Evolutionary conservation across 352 stramenopile genomes (phyloP).

Genomic region (Globisporangium cylindrosporum): DNA sequence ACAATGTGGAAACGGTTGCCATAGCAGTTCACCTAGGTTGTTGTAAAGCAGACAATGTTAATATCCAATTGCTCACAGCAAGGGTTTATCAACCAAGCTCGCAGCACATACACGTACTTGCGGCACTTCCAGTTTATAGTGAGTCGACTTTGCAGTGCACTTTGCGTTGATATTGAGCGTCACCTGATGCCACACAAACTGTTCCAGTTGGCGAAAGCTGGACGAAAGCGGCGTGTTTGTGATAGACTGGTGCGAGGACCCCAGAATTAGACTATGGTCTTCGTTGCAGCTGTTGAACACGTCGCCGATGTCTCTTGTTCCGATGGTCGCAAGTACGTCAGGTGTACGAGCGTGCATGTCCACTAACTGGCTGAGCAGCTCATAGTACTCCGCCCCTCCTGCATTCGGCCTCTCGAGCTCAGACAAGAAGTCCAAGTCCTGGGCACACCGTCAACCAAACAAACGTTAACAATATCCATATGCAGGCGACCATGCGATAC

Average conservation of each 20-base stretch:
- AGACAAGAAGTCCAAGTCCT: neutral
- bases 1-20: neutral
- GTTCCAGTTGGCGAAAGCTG: neutral
- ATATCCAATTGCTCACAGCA: neutral
- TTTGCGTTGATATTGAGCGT: neutral
- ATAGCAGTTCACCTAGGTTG: neutral
- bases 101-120: neutral
- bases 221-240: neutral
- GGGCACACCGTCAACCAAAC: neutral
- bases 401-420: neutral
- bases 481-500: no score
- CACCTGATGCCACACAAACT: neutral
- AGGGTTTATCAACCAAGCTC: neutral
- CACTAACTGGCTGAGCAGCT: neutral
- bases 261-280: neutral
- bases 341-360: neutral
- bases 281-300: neutral
- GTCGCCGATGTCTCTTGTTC: neutral
- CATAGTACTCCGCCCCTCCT: neutral
- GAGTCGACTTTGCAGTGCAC: neutral
- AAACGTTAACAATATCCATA: neutral
- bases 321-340: neutral
- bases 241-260: neutral
- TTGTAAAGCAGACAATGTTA: neutral
- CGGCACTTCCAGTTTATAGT: neutral